These are phyloP conservation scores for Coemansia sp. DNA, from an alignment of 192 early-diverging fungal species.

Conservation along the genomic window DNA sequence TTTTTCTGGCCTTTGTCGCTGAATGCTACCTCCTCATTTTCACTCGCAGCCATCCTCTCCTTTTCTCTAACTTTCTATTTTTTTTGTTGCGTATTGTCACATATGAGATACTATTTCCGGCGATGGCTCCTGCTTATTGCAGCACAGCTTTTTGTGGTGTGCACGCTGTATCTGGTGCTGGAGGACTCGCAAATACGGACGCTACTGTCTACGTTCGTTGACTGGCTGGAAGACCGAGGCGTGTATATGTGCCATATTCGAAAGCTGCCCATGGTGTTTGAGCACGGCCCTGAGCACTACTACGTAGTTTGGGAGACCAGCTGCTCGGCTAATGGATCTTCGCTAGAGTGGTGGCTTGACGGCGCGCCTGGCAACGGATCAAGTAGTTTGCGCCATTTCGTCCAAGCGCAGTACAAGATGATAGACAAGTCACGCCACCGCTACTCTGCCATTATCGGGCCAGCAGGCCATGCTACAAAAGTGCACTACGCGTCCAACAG, in stretches of 20 bases:
- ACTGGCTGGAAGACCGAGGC: constrained; percentile 24
- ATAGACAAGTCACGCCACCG: constrained; percentile 34
- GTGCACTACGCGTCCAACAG: constrained; percentile 29
- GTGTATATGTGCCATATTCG: constrained; percentile 31
- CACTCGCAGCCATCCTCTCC: not conserved
- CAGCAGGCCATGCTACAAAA: constrained; percentile 11
- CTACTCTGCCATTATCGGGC: constrained; percentile 38
- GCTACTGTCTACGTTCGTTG: constrained; percentile 4
- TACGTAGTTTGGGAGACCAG: constrained; percentile 52
- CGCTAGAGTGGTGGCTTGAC: constrained; percentile 44
- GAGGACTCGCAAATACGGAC: constrained; percentile 13
- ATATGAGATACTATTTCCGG: constrained; percentile 27
- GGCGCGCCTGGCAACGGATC: not conserved
- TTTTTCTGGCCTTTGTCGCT: not conserved
- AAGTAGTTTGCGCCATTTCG: not conserved
- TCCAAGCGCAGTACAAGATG: constrained; percentile 25
- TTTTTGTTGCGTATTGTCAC: not conserved
- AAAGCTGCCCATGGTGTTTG: constrained; percentile 42
- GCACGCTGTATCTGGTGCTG: constrained; percentile 12
- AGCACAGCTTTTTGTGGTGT: constrained; percentile 3
- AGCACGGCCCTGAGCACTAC: constrained; percentile 41
- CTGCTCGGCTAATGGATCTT: constrained; percentile 13
- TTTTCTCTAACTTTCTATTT: not conserved
- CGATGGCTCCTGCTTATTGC: constrained; percentile 28
- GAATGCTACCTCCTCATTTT: not conserved